phyloP scores from a whole-genome alignment of 805 yeast species.

The Candida stauntonica region DNA sequence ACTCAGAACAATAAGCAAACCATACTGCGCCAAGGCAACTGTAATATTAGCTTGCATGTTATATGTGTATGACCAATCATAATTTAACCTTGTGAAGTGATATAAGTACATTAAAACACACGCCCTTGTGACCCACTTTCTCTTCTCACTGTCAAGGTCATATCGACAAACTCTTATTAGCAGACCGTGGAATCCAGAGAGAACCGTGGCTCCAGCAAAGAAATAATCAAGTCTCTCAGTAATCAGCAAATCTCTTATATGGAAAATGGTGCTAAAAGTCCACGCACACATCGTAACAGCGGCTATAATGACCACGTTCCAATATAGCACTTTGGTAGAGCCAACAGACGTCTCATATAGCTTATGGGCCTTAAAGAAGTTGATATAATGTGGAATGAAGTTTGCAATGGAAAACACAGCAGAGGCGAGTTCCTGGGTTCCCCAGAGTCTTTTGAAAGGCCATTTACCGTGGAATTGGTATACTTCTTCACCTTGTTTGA shows the following conservation, averaged over 20 bases:
- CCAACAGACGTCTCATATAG: constrained; percentile 6
- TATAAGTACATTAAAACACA: constrained; percentile 49
- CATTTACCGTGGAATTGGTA: constrained; percentile 96
- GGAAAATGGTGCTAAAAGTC: constrained; percentile 83
- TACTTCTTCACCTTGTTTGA: constrained; percentile 43
- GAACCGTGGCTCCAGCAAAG: constrained; percentile 86
- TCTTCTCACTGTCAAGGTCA: constrained; percentile 37
- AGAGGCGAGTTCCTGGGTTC: constrained; percentile 81
- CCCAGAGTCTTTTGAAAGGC: constrained; percentile 81
- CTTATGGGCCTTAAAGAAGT: constrained; percentile 32
- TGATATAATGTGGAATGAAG: constrained; percentile 58
- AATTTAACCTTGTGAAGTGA: constrained; percentile 62
- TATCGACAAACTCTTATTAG: constrained; percentile 55
- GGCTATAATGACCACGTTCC: constrained; percentile 45
- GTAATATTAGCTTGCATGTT: constrained; percentile 87
- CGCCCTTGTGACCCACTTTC: constrained; percentile 34
- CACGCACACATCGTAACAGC: constrained; percentile 79
- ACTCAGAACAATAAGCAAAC: constrained; percentile 31
- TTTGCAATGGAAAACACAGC: constrained; percentile 73
- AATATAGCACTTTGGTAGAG: constrained; percentile 17
- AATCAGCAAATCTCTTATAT: constrained; percentile 70
- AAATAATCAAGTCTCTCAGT: constrained; percentile 90
- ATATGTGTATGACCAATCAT: constrained; percentile 87
- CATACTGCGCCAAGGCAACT: constrained; percentile 73
- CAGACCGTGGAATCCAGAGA: constrained; percentile 73